Base-by-base conservation (phyloP, 306 rosid species). In the Dryas drummondii region DNA sequence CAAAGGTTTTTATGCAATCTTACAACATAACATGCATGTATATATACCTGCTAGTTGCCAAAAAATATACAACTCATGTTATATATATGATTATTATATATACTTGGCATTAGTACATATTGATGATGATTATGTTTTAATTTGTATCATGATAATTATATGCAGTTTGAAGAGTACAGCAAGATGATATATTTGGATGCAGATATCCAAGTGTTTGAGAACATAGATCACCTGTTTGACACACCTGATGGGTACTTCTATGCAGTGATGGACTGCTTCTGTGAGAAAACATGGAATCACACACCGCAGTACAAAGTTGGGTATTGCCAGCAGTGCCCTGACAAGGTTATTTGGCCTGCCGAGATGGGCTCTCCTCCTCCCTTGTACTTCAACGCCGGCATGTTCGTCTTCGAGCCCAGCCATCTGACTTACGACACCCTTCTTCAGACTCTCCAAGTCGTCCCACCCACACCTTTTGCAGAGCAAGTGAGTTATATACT, bases 181-280 rank as follows among this genome's bases (percentile, higher is more conserved):
- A 89, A 87, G 83, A 89, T 87, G 93, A 83, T 87, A 50, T 87
- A 86, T 79, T 79, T 89, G 84, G 91, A 89, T 70, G 91, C 89
- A n/a, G 93, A 88, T 67, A 87, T 89, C 15, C 93, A 89, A 83
- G 91, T 89, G 67, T 89, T 56, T 56, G 85, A 85, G 17, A 85
- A 89, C 79, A 81, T 89, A 51, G 93, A 89, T 78, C 84, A 85
- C 68, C 83, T 89, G 11, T 83, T 89, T 9, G 91, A 84, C 52
- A 65, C 40, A 1, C 68, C 73, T 13, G 82, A 84, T 71, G 91
- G 91, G 2, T 77, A 71, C 54, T 87, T 89, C 50, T 83, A 89
- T 49, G 93, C 93, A 11, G 88, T 81, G 69, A 89, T 81, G 91
- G 93, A 89, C 60, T 86, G 93, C 69, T 87, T 89, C 78, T 89